These are phyloP conservation scores for Aspergillus sp. DNA, from an alignment of 2,329 filamentous ascomycete genomes.

Conservation along the genomic window DNA sequence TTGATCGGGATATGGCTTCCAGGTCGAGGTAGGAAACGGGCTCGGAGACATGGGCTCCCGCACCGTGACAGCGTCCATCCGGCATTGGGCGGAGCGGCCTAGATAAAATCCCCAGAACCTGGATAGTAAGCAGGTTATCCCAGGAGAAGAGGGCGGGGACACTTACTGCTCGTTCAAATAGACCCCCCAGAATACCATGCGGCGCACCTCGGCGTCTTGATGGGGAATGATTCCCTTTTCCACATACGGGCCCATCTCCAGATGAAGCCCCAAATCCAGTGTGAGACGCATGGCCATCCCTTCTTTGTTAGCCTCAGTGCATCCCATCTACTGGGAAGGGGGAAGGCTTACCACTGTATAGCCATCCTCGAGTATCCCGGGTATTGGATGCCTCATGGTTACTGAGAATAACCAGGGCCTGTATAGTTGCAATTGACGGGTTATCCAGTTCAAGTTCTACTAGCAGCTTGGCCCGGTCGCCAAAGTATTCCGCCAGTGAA, in stretches of 20 bases:
- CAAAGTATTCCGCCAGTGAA: conserved; percentile 40
- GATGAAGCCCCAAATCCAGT: conserved; percentile 49
- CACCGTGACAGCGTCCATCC: conserved; percentile 44
- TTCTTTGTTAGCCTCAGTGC: background rate
- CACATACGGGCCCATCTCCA: conserved; percentile 46
- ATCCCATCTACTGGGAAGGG: background rate
- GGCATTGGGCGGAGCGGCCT: conserved; percentile 42
- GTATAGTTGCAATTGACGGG: conserved; percentile 52
- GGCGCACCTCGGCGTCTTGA: conserved; percentile 44
- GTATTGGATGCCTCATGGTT: conserved; percentile 48
- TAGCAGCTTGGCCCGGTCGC: conserved; percentile 47
- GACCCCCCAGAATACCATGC: conserved; percentile 47
- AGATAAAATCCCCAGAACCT: conserved; percentile 49
- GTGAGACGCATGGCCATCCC: conserved; percentile 50
- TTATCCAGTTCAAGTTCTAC: conserved; percentile 52
- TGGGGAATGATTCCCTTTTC: conserved; percentile 42
- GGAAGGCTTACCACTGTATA: conserved; percentile 45
- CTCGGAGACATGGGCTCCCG: conserved; percentile 35
- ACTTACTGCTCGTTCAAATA: conserved; percentile 46
- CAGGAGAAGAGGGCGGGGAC: background rate
- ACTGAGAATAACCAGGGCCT: conserved; percentile 50
- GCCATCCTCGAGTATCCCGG: conserved; percentile 50
- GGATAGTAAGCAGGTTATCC: background rate
- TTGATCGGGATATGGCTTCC: conserved; percentile 34
- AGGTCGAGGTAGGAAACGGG: conserved; percentile 26